These are phyloP conservation scores for Lactifluus volemus DNA, from an alignment of 768 basidiomycete species.

Conservation along the genomic window DNA sequence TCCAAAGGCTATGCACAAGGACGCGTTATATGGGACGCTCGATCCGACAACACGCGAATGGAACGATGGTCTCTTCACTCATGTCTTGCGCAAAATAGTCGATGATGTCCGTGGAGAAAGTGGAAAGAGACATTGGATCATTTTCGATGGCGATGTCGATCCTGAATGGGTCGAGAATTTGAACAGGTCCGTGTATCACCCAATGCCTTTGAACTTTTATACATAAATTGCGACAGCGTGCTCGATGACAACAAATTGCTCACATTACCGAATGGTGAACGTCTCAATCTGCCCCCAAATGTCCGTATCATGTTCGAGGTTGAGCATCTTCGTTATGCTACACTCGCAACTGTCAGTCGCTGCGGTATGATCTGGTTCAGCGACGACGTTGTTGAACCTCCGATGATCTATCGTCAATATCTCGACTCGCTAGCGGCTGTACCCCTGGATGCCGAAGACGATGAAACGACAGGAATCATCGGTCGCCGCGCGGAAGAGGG, in stretches of 20 bases:
- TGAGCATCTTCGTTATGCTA: constrained; percentile 94
- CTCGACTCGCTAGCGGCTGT: constrained; percentile 65
- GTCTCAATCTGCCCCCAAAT: constrained; percentile 91
- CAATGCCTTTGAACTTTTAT: background rate
- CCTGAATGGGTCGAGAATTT: constrained; percentile 99
- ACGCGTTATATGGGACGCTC: constrained; percentile 92
- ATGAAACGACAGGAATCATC: constrained; percentile 54
- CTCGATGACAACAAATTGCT: constrained; percentile 97
- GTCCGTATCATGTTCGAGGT: constrained; percentile 99
- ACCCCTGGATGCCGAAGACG: constrained; percentile 85
- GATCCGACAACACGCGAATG: constrained; percentile 97
- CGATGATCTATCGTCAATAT: constrained; percentile 89
- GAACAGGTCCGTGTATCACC: constrained; percentile 61
- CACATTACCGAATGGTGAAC: constrained; percentile 96
- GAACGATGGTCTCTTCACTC: constrained; percentile 98
- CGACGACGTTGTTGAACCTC: constrained; percentile 85
- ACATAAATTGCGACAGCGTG: constrained; percentile 48
- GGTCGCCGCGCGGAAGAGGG: constrained; percentile 49
- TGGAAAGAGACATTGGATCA: constrained; percentile 95
- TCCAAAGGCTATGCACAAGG: constrained; percentile 98
- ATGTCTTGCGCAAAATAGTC: constrained; percentile 94
- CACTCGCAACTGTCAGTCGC: constrained; percentile 96
- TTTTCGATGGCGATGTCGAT: constrained; percentile 99
- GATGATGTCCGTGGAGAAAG: constrained; percentile 98
- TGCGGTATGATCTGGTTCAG: constrained; percentile 99